Base-by-base conservation (phyloP, 805 yeast genomes). In the Saccharomycopsis sp. region DNA sequence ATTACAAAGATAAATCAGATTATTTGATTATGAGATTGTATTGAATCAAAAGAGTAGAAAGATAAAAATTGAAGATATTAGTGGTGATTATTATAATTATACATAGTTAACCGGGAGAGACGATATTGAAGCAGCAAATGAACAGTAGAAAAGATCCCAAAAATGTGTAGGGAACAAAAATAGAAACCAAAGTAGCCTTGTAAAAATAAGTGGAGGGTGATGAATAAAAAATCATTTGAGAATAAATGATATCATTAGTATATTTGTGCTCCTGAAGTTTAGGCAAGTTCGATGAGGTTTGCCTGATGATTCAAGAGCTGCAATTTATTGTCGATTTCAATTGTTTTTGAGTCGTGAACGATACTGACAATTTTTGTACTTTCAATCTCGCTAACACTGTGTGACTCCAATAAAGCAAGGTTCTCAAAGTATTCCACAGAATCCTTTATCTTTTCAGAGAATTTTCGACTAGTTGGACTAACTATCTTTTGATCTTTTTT, bases 391-490 rank as follows among this genome's bases (percentile, higher is more conserved):
- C 7, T 44, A 4, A 12, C 48, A 12, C 16, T 44, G 21, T 7
- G 21, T 12, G 48, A 44, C 16, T 44, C 48, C 16, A 18, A 12
- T 44, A 44, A 44, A 12, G 48, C 48, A 44, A 44, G 48, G 16
- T 44, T 44, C 21, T 44, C 48, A 44, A 44, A 44, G 21, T 44
- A 44, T 44, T 44, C 48, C 9, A 44, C 48, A 12, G 48, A 44
- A 44, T 44, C 48, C 48, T 44, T 44, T 44, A 44, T 44, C 48
- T 44, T 44, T 44, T 44, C 48, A 44, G 48, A 12, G 16, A 44
- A 44, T 44, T 44, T 44, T 4, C 48, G 48, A 20, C 16, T 44
- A 44, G 9, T 44, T 16, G 48, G 48, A 12, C 48, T 44, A 5
- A 44, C 21, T 44, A 44, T 16, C 21, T 44, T 44, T 20, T 44